Evolutionary conservation across 2,329 filamentous ascomycete species (phyloP).

Genomic region (Emmonsiellopsis sp.): DNA sequence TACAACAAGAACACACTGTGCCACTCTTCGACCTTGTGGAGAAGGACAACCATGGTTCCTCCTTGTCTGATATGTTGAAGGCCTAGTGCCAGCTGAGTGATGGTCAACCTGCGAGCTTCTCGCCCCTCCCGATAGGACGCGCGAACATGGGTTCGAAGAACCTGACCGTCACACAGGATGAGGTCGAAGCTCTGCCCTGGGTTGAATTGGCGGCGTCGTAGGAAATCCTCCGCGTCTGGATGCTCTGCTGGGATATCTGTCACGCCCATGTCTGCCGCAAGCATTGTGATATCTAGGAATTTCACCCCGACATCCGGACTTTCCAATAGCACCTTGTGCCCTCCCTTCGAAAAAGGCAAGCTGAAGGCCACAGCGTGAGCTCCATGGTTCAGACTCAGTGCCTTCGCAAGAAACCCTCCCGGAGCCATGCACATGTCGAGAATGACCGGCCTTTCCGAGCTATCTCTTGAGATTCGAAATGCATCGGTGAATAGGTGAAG

Average conservation of each 20-base stretch:
- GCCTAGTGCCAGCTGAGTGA: slow-evolving; percentile 36
- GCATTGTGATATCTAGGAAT: slow-evolving; percentile 43
- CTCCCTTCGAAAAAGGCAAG: slow-evolving; percentile 32
- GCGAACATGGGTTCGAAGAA: slow-evolving; percentile 32
- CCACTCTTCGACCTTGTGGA: slow-evolving; percentile 41
- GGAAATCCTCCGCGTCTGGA: slow-evolving; percentile 15
- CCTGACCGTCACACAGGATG: slow-evolving; percentile 40
- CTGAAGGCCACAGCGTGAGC: slow-evolving; percentile 32
- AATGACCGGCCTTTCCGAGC: slow-evolving; percentile 15
- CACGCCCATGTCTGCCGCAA: slow-evolving; percentile 16
- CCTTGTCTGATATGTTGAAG: slow-evolving; percentile 34
- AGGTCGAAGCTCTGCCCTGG: slow-evolving; percentile 20
- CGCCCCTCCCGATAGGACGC: slow-evolving; percentile 19
- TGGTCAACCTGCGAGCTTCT: slow-evolving; percentile 30
- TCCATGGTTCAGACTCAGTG: slow-evolving; percentile 26
- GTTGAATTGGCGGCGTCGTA: slow-evolving; percentile 18
- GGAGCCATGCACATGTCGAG: slow-evolving; percentile 50
- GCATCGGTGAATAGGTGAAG: slow-evolving; percentile 13
- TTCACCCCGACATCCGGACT: slow-evolving; percentile 10
- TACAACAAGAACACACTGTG: slow-evolving; percentile 29
- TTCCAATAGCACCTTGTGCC: slow-evolving; percentile 29
- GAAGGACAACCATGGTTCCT: slow-evolving; percentile 43
- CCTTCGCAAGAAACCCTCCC: slow-evolving; percentile 39
- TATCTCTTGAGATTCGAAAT: slow-evolving; percentile 4
- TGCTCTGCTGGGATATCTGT: slow-evolving; percentile 10